These are phyloP conservation scores for Vitis vinifera DNA, from an alignment of 164 flowering plant species.

Conservation along the genomic window ASM3070453v1 NC_081811.1:26906001-26906500, in stretches of 20 bases:
- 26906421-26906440: conserved; percentile 1
- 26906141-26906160: conserved; percentile 47
- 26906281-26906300: conserved; percentile 14
- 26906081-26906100: conserved; percentile 52
- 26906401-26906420: conserved; percentile 15
- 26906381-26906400: conserved; percentile 47
- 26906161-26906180: conserved; percentile 27
- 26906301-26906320: conserved; percentile 3
- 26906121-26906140: conserved; percentile 36
- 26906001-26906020: conserved; percentile 62
- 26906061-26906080: conserved; percentile 48
- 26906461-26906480: conserved; percentile 22
- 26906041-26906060: conserved; percentile 42
- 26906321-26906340: conserved; percentile 11
- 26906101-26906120: conserved; percentile 48
- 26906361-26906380: conserved; percentile 37
- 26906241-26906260: conserved; percentile 50
- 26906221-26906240: conserved; percentile 38
- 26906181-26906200: conserved; percentile 15
- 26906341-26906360: conserved; percentile 8
- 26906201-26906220: conserved; percentile 16
- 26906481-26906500: conserved; percentile 25
- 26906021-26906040: conserved; percentile 69
- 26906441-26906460: conserved; percentile 37
- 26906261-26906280: conserved; percentile 30